Base-by-base conservation (phyloP, 352 stramenopile genomes). In the Phytophthora parvispora region DNA sequence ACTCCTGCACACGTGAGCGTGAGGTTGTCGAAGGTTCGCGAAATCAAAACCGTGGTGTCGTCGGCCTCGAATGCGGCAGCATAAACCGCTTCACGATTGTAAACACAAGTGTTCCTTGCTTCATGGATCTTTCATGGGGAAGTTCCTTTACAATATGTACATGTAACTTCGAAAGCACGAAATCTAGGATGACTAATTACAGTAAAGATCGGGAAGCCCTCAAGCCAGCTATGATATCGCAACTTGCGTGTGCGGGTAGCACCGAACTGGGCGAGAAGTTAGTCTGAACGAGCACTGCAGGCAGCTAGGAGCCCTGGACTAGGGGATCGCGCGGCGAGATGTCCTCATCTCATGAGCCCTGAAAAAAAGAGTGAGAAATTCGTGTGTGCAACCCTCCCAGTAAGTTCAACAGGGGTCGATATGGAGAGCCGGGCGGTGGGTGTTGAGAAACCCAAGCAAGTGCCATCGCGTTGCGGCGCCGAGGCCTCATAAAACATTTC, bases 311-410 rank as follows among this genome's bases (percentile, higher is more conserved):
- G n/a, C n/a, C n/a, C n/a, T n/a, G n/a, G n/a, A n/a, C n/a, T n/a
- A n/a, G 22, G 28, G 40, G 28, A 45, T 15, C 58, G 65, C 32
- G 50, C 51, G 51, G 59, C 65, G 65, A 73, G 48, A 49, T 34
- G 28, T 12, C 16, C 10, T 12, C 65, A 59, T 49, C 65, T 63
- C 50, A 48, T 72, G 57, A 42, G 65, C 65, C 25, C 16, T 43
- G 58, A 64, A 64, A 63, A n/a, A 69, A 63, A 68, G 43, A 58
- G 38, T 31, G n/a, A 61, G 38, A 57, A 5, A 43, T 43, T 36
- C 16, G 47, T 32, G 27, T 20, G 28, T 43, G 40, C 45, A 64
- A 43, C 65, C 55, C 47, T 6, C 20, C 36, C 47, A 55, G 28
- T 50, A 67, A 48, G 27, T 67, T 67, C 59, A 67, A 53, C 18